These are phyloP conservation scores for Bothriochloa decipiens DNA, from an alignment of 176 grass and related monocot genomes.

Conservation along the genomic window DNA sequence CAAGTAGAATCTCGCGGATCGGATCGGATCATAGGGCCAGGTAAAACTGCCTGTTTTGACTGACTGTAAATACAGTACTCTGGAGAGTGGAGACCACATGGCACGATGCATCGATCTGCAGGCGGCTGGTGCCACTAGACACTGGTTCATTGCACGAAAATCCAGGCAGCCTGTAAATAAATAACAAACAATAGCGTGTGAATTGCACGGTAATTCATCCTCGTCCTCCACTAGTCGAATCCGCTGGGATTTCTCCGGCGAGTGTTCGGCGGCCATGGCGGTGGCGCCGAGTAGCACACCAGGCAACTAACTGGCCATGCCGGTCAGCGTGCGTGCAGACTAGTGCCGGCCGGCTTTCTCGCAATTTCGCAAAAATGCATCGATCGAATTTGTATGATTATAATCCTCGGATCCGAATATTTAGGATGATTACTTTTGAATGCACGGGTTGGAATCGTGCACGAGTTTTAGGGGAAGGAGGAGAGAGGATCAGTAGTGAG, in stretches of 20 bases:
- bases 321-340: neutral
- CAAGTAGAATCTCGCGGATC: neutral
- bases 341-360: neutral
- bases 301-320: neutral
- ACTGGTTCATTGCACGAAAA: neutral
- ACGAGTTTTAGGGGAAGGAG: neutral
- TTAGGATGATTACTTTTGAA: neutral
- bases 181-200: neutral
- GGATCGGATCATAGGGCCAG: neutral
- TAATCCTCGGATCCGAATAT: neutral
- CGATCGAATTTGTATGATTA: neutral
- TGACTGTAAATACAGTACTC: neutral
- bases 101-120: too few species aligned
- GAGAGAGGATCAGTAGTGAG: neutral
- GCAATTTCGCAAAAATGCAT: neutral
- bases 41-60: neutral
- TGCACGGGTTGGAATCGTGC: neutral
- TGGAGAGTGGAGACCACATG: neutral
- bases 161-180: neutral
- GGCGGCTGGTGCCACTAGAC: too few species aligned
- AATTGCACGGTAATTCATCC: neutral
- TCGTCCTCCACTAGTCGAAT: neutral
- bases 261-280: neutral
- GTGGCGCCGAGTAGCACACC: too few species aligned
- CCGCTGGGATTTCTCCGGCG: too few species aligned